These are phyloP conservation scores for Diplodia scrobiculata DNA, from an alignment of 2,329 filamentous ascomycete genomes.

Conservation along the genomic window DNA sequence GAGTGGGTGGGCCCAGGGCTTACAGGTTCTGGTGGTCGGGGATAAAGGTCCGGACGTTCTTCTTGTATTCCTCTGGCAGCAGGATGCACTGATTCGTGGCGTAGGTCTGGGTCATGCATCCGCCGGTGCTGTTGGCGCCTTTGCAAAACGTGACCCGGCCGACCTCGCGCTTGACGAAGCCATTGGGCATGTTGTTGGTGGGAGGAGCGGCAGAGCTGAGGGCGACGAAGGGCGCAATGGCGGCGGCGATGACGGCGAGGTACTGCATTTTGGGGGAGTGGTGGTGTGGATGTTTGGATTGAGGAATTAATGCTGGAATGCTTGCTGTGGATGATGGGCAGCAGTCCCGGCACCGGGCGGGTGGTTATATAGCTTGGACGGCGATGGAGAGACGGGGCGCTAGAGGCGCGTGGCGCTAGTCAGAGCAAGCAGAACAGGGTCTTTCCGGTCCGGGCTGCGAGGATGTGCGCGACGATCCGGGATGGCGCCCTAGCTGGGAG, in stretches of 20 bases:
- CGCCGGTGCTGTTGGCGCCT: constrained; percentile 23
- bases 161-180: constrained; percentile 26
- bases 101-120: constrained; percentile 15
- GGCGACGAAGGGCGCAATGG: constrained; percentile 20
- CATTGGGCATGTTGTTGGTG: constrained; percentile 9
- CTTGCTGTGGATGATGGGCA: not conserved
- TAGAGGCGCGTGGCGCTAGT: not conserved
- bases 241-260: constrained; percentile 17
- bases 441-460: not conserved
- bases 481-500: not conserved
- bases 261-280: constrained; percentile 17
- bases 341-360: not conserved
- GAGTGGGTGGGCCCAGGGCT: not conserved
- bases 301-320: constrained; percentile 6
- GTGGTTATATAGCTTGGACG: not conserved
- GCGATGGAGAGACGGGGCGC: not conserved
- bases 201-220: constrained; percentile 18
- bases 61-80: constrained; percentile 19
- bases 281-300: not conserved
- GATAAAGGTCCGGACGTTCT: constrained; percentile 21
- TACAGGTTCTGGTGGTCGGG: constrained; percentile 17
- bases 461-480: constrained; percentile 20
- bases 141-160: constrained; percentile 23
- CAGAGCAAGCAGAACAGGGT: not conserved
- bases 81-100: constrained; percentile 21